Base-by-base conservation (phyloP, 768 basidiomycete species). In the Tricholoma hemisulphureum region DNA sequence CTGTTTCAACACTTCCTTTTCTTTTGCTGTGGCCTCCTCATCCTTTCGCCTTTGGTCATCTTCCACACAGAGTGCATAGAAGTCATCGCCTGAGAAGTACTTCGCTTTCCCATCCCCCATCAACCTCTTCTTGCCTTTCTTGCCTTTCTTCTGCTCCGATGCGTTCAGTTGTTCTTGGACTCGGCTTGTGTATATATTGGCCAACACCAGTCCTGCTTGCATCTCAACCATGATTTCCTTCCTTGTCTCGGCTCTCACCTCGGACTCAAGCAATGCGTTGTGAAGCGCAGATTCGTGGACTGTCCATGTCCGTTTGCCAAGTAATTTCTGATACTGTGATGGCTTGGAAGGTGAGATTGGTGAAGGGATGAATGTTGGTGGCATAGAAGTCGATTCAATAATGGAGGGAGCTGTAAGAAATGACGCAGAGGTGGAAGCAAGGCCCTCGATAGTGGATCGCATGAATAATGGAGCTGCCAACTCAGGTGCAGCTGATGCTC, bases 271-370 rank as follows among this genome's bases (percentile, higher is more conserved):
- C 11, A 35, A 35, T 10, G 34, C 4, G 14, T 35, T 13, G 6
- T 14, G 13, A 35, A 35, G 34, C 3, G 6, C 34, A 7, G 3
- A 3, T 13, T 35, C 34, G 14, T 35, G 34, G 6, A 3, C 3
- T 14, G 13, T 35, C 14, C 34, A 35, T 3, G 14, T 35, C 3
- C 9, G 11, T 14, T 35, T 7, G 3, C 6, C 8, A 8, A 35
- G 34, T 35, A 35, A 35, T 35, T 13, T 13, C 3, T 3, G 3
- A 35, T 35, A 35, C 14, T 13, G 4, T 8, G 34, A 35, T 34
- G 26, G 9, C 37, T 34, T 58, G 1, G 21, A 24, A 24, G 57
- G 57, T 7, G 57, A 58, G n/a, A 58, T 46, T 8, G n/a, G 9
- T 7, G 18, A 14, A 2, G 51, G 52, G 3, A 4, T 2, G n/a